Evolutionary conservation across 352 stramenopile species (phyloP).

Genomic region (Phytophthora cajani): DNA sequence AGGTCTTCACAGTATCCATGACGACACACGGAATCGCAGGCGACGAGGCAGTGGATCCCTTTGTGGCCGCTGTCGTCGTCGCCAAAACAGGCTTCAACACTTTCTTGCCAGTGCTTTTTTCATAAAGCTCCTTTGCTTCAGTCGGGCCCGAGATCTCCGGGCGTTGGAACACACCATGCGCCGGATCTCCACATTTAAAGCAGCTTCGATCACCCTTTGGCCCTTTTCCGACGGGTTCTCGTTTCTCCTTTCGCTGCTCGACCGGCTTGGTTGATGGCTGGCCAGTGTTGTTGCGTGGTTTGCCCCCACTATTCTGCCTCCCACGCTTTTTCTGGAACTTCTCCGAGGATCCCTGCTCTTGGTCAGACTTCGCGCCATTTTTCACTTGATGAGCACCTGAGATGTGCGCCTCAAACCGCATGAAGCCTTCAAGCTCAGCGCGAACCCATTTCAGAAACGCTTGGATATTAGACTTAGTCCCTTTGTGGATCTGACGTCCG

Average conservation of each 20-base stretch:
- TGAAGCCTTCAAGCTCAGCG: neutral
- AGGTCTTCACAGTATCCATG: neutral
- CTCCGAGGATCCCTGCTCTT: neutral
- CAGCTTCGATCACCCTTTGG: neutral
- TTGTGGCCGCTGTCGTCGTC: neutral
- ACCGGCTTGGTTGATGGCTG: neutral
- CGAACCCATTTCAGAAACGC: neutral
- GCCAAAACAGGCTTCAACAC: neutral
- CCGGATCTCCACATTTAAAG: conserved; percentile 16
- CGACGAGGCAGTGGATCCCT: neutral
- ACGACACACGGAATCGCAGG: neutral
- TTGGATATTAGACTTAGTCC: neutral
- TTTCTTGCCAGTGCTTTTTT: conserved; percentile 6
- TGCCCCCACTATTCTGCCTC: neutral
- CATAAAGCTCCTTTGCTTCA: conserved; percentile 13
- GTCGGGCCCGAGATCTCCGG: conserved; percentile 5
- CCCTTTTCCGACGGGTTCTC: neutral
- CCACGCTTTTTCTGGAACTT: neutral
- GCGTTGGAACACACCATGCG: conserved; percentile 14
- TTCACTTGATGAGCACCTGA: neutral
- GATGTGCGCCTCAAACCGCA: conserved; percentile 8
- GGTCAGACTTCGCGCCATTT: neutral
- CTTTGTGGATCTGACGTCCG: neutral
- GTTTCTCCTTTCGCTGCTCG: neutral
- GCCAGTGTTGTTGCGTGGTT: neutral